A percentile compares a stretch with the other conserved stretches of the same genome.
phyloP scores from a whole-genome alignment of 2,329 filamentous ascomycete genomes.

The Fusarium armeniacum region DNA sequence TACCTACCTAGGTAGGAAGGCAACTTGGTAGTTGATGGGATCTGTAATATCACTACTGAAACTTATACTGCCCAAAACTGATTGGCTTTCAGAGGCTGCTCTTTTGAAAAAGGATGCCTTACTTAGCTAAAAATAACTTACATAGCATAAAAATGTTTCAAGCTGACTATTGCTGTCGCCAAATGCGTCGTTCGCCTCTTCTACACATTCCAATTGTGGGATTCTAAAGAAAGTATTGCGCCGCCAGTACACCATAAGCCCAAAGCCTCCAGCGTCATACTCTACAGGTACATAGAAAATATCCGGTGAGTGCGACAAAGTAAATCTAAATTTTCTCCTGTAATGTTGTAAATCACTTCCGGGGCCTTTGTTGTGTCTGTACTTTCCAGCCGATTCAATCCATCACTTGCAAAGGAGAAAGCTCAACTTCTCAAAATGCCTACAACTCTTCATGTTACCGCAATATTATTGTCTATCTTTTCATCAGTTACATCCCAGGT shows the following conservation, averaged over 20 bases:
- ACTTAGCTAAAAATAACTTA: background rate
- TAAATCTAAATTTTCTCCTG: background rate
- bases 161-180: background rate
- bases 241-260: conserved; percentile 4
- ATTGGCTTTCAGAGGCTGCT: background rate
- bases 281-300: background rate
- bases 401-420: background rate
- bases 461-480: conserved; percentile 30
- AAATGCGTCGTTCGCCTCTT: conserved; percentile 24
- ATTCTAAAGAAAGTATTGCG: background rate
- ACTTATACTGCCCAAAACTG: background rate
- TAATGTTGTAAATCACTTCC: background rate
- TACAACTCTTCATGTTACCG: background rate
- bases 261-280: conserved; percentile 10
- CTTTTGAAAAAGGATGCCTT: background rate
- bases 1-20: too few relatives aligned
- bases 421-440: background rate
- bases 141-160: background rate
- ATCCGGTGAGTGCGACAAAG: too few relatives aligned
- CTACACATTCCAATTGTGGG: conserved; percentile 27
- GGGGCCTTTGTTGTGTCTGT: background rate
- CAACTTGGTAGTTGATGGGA: too few relatives aligned
- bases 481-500: conserved; percentile 31
- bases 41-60: background rate
- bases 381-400: background rate